Evolutionary conservation across 371 early-diverging fungal species (phyloP), one percentile per base, ranked within the genome.

Genomic region (Haplosporangium sp.): DNA sequence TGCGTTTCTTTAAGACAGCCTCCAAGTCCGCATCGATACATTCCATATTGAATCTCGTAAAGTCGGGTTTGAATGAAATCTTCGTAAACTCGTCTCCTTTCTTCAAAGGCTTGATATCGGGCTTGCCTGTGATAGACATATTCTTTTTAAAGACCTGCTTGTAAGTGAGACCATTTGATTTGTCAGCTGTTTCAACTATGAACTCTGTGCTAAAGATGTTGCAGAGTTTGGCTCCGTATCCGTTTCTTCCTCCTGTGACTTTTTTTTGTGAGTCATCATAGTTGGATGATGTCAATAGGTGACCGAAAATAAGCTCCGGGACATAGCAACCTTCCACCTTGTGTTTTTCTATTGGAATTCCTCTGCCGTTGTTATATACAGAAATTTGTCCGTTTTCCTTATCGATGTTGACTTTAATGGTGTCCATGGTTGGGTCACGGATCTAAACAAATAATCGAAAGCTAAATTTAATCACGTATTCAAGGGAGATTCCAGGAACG

Each of bases 271-370:
- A 85, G 84, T 99, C 99, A 84, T 99, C 93, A 84, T 99, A 99
- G 89, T 99, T 99, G 65, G 97, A 97, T 20, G 97, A 97, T 0
- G 99, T 99, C 58, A 99, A 86, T 27, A 99, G 87, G 78, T 99
- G 99, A 0, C 99, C 99, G 89, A 99, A 99, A 64, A 99, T 99
- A 61, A 99, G 90, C 78, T 99, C 99, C 3, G 99, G 99, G 0
- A 99, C 99, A 77, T 98, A 99, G 19, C 98, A 92, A 10, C 94
- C 88, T 79, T 99, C 99, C 62, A 95, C 91, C 61, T 93, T 89
- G 82, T 99, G 99, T 19, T 98, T 93, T 63, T 96, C 93, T 45
- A 99, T 89, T 0, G 99, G 99, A 71, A 99, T 99, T 50, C 99
- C 99, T 63, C 90, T 87, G 62, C 99, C 99, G 77, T 99, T 96